A percentile compares a stretch with the other conserved stretches of the same genome.
phyloP scores from a whole-genome alignment of 2,329 filamentous ascomycete genomes.

The Talaromyces verruculosus region DNA sequence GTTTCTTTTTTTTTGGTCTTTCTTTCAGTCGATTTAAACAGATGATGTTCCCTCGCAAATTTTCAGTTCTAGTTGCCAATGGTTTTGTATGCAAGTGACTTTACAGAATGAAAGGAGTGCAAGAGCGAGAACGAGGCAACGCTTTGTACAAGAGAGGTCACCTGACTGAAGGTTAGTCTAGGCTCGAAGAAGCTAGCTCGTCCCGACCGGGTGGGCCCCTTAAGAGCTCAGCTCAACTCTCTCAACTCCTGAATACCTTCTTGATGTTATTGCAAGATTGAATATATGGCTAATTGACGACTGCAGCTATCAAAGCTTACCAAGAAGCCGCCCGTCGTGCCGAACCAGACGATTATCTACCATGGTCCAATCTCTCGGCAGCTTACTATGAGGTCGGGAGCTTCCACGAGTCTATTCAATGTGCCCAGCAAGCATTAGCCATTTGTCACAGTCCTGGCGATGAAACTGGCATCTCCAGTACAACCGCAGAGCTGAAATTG shows the following conservation, averaged over 20 bases:
- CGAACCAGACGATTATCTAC: slow-evolving; percentile 19
- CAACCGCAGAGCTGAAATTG: slow-evolving; percentile 17
- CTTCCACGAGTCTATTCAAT: slow-evolving; percentile 7
- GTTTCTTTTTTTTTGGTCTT: neutral
- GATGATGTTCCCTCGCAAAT: neutral
- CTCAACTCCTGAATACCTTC: neutral
- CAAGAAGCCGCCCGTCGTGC: slow-evolving; percentile 18
- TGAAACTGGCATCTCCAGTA: neutral
- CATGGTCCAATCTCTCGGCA: slow-evolving; percentile 23
- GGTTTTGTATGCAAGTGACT: neutral
- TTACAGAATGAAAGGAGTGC: slow-evolving; percentile 11
- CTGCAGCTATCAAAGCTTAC: slow-evolving; percentile 22
- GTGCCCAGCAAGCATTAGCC: slow-evolving; percentile 17
- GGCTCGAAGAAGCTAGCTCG: slow-evolving; percentile 8
- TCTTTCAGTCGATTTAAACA: neutral
- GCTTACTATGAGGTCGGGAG: slow-evolving; percentile 22
- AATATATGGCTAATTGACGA: neutral
- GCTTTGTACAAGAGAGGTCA: slow-evolving; percentile 21
- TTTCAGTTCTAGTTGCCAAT: neutral
- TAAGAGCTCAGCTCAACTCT: neutral
- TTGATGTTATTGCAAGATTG: neutral
- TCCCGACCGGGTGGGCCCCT: slow-evolving; percentile 1
- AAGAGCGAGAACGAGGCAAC: slow-evolving; percentile 20
- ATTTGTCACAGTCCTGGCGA: neutral
- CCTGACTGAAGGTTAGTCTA: slow-evolving; percentile 21